Base-by-base conservation (phyloP, 106 monocot genomes). In the Dioscorea zingiberensis region DNA sequence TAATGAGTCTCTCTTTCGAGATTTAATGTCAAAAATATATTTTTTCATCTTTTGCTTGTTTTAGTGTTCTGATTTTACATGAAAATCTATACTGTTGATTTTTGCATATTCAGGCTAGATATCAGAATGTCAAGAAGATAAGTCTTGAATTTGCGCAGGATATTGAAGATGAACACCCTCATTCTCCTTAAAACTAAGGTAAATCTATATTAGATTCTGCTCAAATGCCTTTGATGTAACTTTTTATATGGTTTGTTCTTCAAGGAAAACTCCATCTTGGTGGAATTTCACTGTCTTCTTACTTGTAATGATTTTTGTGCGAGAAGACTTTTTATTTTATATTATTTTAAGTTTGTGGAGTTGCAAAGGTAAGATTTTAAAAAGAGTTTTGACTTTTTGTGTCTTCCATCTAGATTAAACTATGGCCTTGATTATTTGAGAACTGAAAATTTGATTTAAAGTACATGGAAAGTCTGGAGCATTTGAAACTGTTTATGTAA, bases 71-170 rank as follows among this genome's bases (percentile, higher is more conserved):
- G n/a, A n/a, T n/a, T n/a, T n/a, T n/a, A n/a, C 16, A 5, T 30
- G 27, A 54, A n/a, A 2, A 44, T 55, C 0, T 1, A 57, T 46
- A 13, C 48, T 60, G 21, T 18, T 49, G 1, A 27, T 11, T 69
- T 63, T 51, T 51, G 4, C 13, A 25, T 81, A 16, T 77, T 45
- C 76, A 94, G 93, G 54, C 76, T 16, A 86, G 93, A 46, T 89
- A 89, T 83, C 48, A 30, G 18, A 58, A 84, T 49, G 60, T 94
- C 18, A 80, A 79, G 68, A 67, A 47, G 62, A 78, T 94, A 54
- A 85, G 71, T 69, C 75, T 95, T 47, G 94, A 91, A 78, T 95
- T 95, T 75, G 85, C n/a, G 87, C 90, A 7, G 85, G n/a, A 87
- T 62, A 64, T 95, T 26, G 83, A 91, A 25, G 90, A 95, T 58